Percentiles rank a stretch among this genome's conserved stretches.
Evolutionary conservation across 192 early-diverging fungal species (phyloP).

Genomic region (Powellomyces hirtus): DNA sequence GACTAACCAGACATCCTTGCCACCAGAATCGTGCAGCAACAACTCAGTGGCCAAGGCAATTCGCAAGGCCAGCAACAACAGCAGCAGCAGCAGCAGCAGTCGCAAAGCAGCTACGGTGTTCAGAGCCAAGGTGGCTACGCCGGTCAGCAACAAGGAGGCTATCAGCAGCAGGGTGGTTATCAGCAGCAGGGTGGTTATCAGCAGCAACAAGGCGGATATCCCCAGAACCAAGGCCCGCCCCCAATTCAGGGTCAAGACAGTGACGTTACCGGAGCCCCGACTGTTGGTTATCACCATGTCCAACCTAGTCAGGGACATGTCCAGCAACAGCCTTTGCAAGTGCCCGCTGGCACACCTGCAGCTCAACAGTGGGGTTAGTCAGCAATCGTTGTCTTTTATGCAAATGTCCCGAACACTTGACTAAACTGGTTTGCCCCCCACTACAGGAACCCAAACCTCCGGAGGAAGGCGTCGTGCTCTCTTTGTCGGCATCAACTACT

Average conservation of each 20-base stretch:
- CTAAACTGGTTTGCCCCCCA: background rate
- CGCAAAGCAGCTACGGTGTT: conserved; percentile 19
- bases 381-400: background rate
- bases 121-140: background rate
- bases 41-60: background rate
- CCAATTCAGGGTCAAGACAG: conserved; percentile 22
- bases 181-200: background rate
- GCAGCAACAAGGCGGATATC: background rate
- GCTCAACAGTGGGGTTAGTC: conserved; percentile 30
- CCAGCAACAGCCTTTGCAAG: conserved; percentile 24
- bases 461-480: conserved; percentile 32
- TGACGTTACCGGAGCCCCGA: conserved; percentile 15
- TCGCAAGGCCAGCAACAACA: conserved; percentile 18
- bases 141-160: conserved; percentile 9
- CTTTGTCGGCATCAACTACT: conserved; percentile 53
- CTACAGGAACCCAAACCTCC: background rate
- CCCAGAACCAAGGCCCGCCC: too few species aligned
- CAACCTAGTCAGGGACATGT: background rate
- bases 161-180: background rate
- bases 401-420: background rate
- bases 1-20: background rate
- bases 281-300: conserved; percentile 23
- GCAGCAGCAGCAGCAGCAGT: conserved; percentile 16
- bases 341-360: conserved; percentile 7
- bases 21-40: conserved; percentile 1